Conservation (phyloP, 768 basidiomycete genomes). For the Suillus clintonianus region DNA sequence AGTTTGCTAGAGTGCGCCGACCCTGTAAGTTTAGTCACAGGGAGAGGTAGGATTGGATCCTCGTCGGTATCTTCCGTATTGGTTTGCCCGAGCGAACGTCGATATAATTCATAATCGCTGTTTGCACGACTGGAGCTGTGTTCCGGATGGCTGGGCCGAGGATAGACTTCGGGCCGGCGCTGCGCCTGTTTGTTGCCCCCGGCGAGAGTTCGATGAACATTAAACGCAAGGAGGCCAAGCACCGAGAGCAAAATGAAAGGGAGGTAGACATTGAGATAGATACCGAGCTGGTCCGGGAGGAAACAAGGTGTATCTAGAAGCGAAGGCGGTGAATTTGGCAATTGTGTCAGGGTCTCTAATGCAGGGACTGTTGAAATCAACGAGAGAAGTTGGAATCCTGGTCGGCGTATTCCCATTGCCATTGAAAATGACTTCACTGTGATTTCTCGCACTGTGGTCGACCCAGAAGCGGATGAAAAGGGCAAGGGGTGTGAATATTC, state of each 20-base stretch:
- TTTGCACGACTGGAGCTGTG: neutral
- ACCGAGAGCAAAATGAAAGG: conserved; percentile 68
- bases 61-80: conserved; percentile 8
- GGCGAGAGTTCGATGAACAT: conserved; percentile 18
- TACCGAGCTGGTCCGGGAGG: conserved; percentile 81
- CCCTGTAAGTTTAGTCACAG: conserved; percentile 17
- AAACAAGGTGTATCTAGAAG: conserved; percentile 64
- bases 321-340: conserved; percentile 25
- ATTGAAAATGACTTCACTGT: conserved; percentile 91
- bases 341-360: conserved; percentile 33
- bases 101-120: conserved; percentile 10
- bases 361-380: conserved; percentile 46
- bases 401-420: conserved; percentile 80
- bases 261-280: conserved; percentile 74
- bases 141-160: neutral
- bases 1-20: neutral
- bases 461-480: conserved; percentile 11
- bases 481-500: conserved; percentile 59
- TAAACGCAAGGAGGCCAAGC: conserved; percentile 39
- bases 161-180: neutral
- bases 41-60: conserved; percentile 9
- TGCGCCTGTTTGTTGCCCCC: conserved; percentile 10
- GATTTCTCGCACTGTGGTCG: conserved; percentile 60
- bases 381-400: conserved; percentile 90
- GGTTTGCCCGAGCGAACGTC: neutral